These are phyloP conservation scores for Leptodermis oblonga DNA, from an alignment of 257 asterid species.

Conservation along the genomic window DNA sequence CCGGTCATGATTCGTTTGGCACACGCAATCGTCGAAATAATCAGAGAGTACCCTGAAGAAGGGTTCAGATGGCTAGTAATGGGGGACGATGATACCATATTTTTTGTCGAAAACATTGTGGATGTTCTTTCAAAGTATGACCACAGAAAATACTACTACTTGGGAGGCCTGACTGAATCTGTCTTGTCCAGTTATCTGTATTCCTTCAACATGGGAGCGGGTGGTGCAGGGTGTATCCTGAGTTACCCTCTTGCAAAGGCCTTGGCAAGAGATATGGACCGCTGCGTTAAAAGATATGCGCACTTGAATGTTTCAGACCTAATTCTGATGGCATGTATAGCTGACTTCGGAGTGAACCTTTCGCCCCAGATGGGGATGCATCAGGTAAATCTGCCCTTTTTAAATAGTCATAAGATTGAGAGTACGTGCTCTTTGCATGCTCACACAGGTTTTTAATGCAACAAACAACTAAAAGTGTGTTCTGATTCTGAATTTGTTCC, in stretches of 20 bases:
- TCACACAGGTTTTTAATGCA: no score
- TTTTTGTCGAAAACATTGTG: constrained; percentile 54
- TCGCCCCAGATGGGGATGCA: constrained; percentile 49
- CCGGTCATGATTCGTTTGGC: constrained; percentile 32
- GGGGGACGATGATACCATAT: constrained; percentile 79
- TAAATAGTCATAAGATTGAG: no score
- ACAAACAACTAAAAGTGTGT: no score
- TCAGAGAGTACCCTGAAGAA: constrained; percentile 31
- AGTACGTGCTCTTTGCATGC: no score
- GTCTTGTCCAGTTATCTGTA: constrained; percentile 38
- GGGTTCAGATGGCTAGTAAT: constrained; percentile 52
- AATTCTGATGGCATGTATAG: constrained; percentile 42
- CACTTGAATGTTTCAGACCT: constrained; percentile 40
- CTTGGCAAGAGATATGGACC: constrained; percentile 37
- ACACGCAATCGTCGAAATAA: constrained; percentile 53
- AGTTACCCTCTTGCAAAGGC: constrained; percentile 60
- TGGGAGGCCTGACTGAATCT: constrained; percentile 51
- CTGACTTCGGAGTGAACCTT: constrained; percentile 62
- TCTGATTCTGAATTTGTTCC: no score
- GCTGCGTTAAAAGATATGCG: constrained; percentile 45
- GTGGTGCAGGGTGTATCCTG: constrained; percentile 65
- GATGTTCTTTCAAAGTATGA: constrained; percentile 43
- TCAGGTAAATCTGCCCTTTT: constrained; percentile 37
- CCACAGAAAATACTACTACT: constrained; percentile 38
- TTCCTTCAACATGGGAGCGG: constrained; percentile 59